These are phyloP conservation scores for Paragyromitra xinjiangensis DNA, from an alignment of 495 filamentous ascomycete species.

Conservation along the genomic window DNA sequence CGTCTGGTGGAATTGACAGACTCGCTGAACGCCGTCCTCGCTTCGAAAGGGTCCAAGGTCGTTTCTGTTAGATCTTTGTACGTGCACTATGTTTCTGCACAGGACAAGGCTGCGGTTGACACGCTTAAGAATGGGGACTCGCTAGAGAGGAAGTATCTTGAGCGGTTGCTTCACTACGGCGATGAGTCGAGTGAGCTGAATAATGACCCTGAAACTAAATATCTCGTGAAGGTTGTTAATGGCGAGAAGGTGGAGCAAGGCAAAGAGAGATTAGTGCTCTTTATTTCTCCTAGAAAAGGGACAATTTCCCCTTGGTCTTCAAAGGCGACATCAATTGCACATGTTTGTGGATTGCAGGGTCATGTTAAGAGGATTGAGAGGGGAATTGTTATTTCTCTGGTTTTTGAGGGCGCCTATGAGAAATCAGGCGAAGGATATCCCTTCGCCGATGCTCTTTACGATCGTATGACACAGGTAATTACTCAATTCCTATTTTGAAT, in stretches of 20 bases:
- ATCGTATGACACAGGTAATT: conserved; percentile 81
- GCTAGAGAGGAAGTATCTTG: conserved; percentile 60
- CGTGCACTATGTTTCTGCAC: conserved; percentile 70
- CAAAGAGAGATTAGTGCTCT: conserved; percentile 62
- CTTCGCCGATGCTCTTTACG: conserved; percentile 77
- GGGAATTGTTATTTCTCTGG: conserved; percentile 74
- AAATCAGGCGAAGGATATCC: conserved; percentile 62
- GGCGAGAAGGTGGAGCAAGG: conserved; percentile 61
- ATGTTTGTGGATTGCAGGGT: conserved; percentile 83
- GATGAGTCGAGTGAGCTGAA: conserved; percentile 60
- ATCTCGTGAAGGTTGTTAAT: conserved; percentile 52
- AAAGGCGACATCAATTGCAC: conserved; percentile 89
- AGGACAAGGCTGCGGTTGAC: conserved; percentile 46
- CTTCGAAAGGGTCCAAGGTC: conserved; percentile 65
- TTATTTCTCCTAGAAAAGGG: conserved; percentile 77
- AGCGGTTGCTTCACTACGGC: conserved; percentile 72
- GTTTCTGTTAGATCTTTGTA: conserved; percentile 69
- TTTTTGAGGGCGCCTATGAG: conserved; percentile 65
- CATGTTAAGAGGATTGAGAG: conserved; percentile 85
- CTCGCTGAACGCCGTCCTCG: conserved; percentile 54
- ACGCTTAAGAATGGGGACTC: conserved; percentile 60
- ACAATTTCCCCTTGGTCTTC: conserved; percentile 98
- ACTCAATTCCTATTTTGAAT: neutral
- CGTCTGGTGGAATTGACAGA: conserved; percentile 62
- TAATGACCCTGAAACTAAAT: conserved; percentile 58